These are phyloP conservation scores for Colletotrichum sp. DNA, from an alignment of 2,329 filamentous ascomycete genomes.

Conservation along the genomic window DNA sequence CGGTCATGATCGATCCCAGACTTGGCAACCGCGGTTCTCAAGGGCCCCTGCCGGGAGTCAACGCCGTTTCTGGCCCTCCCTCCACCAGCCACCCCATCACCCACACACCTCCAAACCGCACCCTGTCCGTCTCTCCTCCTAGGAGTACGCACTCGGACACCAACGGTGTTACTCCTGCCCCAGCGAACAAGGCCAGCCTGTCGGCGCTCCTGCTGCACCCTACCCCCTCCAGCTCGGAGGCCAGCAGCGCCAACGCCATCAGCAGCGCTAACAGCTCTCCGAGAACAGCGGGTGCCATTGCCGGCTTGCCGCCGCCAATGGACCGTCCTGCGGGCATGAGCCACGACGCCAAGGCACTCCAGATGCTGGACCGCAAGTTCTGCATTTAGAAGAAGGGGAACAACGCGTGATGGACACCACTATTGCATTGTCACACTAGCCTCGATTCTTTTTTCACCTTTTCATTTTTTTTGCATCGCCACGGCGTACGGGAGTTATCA, in stretches of 20 bases:
- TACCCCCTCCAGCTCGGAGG: constrained; percentile 50
- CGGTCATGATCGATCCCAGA: constrained; percentile 44
- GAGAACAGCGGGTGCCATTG: constrained; percentile 46
- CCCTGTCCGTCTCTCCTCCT: constrained; percentile 54
- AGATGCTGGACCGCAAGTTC: constrained; percentile 69
- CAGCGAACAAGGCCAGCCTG: constrained; percentile 49
- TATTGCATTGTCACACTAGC: constrained; percentile 6
- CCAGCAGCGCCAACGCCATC: constrained; percentile 47
- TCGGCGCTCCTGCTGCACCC: constrained; percentile 59
- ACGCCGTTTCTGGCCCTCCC: constrained; percentile 26
- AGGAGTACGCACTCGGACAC: constrained; percentile 43
- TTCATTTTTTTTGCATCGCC: constrained; percentile 8
- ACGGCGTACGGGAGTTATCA: constrained; percentile 6
- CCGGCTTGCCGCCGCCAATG: constrained; percentile 55
- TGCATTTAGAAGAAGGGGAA: constrained; percentile 31
- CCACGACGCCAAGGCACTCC: constrained; percentile 70
- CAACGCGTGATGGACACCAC: background rate
- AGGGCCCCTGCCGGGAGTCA: constrained; percentile 44
- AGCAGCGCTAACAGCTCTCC: constrained; percentile 56
- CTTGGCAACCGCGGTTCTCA: constrained; percentile 42
- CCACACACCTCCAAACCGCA: constrained; percentile 49
- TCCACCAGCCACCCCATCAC: constrained; percentile 37
- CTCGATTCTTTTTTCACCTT: background rate
- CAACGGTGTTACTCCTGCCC: constrained; percentile 18
- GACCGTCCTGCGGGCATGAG: constrained; percentile 58